These are phyloP conservation scores for Gentiana macrophylla DNA, from an alignment of 257 asterid genomes.

Conservation along the genomic window DNA sequence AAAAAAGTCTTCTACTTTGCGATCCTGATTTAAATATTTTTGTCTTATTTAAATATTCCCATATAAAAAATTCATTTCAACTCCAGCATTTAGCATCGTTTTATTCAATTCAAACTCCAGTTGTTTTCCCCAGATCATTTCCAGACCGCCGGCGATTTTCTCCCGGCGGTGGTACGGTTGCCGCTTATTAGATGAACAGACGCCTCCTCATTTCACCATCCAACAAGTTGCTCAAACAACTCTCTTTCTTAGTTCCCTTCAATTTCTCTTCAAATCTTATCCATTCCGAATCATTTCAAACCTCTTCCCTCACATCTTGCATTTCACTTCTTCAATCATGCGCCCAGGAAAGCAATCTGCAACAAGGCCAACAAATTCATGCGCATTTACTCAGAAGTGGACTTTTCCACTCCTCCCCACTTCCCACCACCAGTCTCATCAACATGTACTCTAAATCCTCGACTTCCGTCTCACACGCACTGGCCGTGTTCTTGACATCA, in stretches of 20 bases:
- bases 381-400: slow-evolving; percentile 42
- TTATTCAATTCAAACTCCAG: too few species aligned
- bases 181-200: slow-evolving; percentile 3
- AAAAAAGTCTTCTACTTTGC: too few species aligned
- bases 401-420: slow-evolving; percentile 39
- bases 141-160: too few species aligned
- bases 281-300: slow-evolving; percentile 17
- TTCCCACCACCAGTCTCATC: slow-evolving; percentile 69
- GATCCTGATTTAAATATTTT: too few species aligned
- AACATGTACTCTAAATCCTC: slow-evolving; percentile 82
- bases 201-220: background rate
- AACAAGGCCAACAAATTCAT: slow-evolving; percentile 42
- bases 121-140: too few species aligned
- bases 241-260: slow-evolving; percentile 13
- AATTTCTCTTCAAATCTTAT: slow-evolving; percentile 14
- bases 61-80: too few species aligned
- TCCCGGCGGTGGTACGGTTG: background rate
- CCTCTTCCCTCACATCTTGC: slow-evolving; percentile 22
- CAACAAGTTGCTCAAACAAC: background rate
- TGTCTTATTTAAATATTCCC: too few species aligned
- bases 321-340: slow-evolving; percentile 58
- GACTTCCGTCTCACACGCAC: slow-evolving; percentile 39
- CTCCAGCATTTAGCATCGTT: too few species aligned
- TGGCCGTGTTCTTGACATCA: slow-evolving; percentile 43
- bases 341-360: slow-evolving; percentile 36